Evolutionary conservation across 257 asterid genomes (phyloP).

Genomic region (Fraxinus excelsior): DNA sequence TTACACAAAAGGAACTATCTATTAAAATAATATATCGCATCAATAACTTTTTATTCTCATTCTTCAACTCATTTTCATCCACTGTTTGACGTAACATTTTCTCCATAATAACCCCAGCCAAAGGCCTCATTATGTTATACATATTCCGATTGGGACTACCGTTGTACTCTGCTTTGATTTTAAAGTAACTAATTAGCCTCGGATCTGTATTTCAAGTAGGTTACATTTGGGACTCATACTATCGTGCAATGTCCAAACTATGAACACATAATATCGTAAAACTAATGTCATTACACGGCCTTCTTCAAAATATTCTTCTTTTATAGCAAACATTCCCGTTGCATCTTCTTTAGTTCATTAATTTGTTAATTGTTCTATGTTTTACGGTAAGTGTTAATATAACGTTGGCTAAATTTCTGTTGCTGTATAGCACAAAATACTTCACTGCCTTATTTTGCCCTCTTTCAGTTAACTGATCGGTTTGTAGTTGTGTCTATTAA

Average conservation of each 20-base stretch:
- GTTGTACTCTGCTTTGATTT: background rate
- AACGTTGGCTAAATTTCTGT: too few relatives aligned
- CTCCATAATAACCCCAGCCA: background rate
- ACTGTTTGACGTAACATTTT: too few relatives aligned
- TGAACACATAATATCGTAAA: background rate
- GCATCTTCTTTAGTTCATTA: background rate
- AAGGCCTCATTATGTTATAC: background rate
- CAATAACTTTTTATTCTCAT: too few relatives aligned
- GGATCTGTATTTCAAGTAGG: background rate
- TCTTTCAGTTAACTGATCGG: conserved; percentile 1
- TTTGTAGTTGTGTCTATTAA: too few relatives aligned
- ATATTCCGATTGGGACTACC: background rate
- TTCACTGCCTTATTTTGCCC: background rate
- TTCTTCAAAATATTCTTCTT: background rate
- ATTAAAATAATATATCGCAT: too few relatives aligned
- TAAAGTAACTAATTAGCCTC: background rate
- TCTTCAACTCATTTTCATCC: too few relatives aligned
- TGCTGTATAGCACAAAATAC: too few relatives aligned
- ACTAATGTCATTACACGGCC: background rate
- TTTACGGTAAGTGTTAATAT: too few relatives aligned
- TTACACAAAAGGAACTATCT: too few relatives aligned
- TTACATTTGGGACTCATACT: background rate
- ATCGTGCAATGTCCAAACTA: background rate
- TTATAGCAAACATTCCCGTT: background rate
- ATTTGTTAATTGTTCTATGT: background rate